Conservation (phyloP, 495 filamentous ascomycete species). For the Xanthoparmelia taractica region DNA sequence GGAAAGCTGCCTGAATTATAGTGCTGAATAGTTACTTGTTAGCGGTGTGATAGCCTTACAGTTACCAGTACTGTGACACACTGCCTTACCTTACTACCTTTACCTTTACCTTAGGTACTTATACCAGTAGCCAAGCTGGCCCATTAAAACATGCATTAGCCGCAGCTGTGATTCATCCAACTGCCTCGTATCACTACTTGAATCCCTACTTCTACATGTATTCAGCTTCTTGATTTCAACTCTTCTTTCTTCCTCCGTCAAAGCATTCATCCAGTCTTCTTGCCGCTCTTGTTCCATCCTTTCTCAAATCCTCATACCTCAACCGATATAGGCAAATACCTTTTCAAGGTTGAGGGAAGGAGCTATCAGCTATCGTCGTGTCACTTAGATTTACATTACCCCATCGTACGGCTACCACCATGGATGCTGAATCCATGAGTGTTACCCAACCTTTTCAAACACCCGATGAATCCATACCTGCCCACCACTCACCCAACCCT, state of each 20-base stretch:
- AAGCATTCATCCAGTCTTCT: neutral
- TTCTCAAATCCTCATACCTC: neutral
- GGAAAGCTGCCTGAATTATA: too few relatives aligned
- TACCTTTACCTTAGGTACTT: too few relatives aligned
- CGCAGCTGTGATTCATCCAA: neutral
- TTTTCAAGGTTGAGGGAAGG: neutral
- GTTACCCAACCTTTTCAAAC: neutral
- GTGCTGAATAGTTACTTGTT: too few relatives aligned
- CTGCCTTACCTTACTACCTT: too few relatives aligned
- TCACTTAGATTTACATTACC: neutral
- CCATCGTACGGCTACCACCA: conserved; percentile 1
- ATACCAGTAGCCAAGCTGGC: neutral
- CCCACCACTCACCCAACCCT: conserved; percentile 2
- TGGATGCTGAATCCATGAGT: conserved; percentile 17
- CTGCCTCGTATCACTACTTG: neutral
- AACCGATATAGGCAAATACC: neutral
- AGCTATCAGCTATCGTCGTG: neutral
- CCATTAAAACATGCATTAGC: neutral
- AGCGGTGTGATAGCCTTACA: too few relatives aligned
- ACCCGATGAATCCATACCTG: conserved; percentile 7
- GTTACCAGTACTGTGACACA: too few relatives aligned
- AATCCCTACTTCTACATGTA: neutral
- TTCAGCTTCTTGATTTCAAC: neutral
- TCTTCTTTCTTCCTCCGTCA: neutral
- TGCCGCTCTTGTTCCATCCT: neutral